These are phyloP conservation scores for Gracilariopsis chorda DNA, from an alignment of 23 red algal genomes.

Conservation along the genomic window DNA sequence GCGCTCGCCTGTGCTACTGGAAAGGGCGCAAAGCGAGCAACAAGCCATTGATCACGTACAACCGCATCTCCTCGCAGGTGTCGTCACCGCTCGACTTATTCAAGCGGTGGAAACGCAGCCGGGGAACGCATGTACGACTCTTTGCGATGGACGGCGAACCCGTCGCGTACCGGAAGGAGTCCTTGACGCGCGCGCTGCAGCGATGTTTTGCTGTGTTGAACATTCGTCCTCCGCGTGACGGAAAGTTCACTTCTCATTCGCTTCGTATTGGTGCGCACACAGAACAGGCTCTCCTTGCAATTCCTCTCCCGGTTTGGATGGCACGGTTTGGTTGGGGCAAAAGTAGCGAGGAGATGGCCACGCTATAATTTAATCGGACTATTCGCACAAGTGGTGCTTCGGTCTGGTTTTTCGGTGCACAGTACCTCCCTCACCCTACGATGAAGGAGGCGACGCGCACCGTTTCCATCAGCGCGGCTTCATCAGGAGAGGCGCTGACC, in stretches of 20 bases:
- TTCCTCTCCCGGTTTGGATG: background rate
- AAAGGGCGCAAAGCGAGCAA: too few relatives aligned
- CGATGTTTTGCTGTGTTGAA: background rate
- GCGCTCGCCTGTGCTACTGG: too few relatives aligned
- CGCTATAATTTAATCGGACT: conserved; percentile 6
- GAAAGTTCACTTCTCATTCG: conserved; percentile 8
- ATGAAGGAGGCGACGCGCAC: too few relatives aligned
- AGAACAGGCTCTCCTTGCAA: background rate
- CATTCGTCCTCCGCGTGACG: background rate
- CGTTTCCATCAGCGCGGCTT: too few relatives aligned
- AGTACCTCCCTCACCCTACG: too few relatives aligned
- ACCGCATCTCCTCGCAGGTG: too few relatives aligned
- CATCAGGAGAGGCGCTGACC: too few relatives aligned
- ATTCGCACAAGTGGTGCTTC: background rate
- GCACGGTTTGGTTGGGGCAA: conserved; percentile 13
- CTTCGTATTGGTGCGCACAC: conserved; percentile 25
- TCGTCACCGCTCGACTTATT: too few relatives aligned
- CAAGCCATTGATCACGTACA: too few relatives aligned
- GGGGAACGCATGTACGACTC: background rate
- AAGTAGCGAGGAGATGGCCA: background rate
- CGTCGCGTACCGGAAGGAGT: too few relatives aligned
- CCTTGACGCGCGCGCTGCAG: background rate
- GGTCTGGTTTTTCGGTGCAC: conserved; percentile 47
- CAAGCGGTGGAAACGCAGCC: background rate
- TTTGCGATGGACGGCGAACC: background rate